phyloP scores from a whole-genome alignment of 1,139 yeast genomes.

The Debaryomyces sp. region DNA sequence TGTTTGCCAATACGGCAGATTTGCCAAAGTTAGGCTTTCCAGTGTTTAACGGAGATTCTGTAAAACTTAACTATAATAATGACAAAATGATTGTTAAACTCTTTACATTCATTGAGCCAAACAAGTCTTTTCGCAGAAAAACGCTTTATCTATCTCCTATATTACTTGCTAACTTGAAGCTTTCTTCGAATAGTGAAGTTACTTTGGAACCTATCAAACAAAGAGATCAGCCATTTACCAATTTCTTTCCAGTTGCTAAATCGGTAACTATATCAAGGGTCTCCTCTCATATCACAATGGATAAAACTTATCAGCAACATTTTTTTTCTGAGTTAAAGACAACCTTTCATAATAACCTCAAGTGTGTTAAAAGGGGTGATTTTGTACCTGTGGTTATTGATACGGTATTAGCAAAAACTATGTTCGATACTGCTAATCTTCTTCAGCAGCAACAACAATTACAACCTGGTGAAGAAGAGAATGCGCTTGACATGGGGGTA shows the following conservation, averaged over 20 bases:
- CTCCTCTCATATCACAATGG: conserved; percentile 72
- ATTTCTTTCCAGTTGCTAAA: conserved; percentile 40
- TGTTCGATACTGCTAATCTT: conserved; percentile 43
- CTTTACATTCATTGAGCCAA: conserved; percentile 69
- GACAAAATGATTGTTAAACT: conserved; percentile 44
- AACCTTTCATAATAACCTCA: conserved; percentile 57
- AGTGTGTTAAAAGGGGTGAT: conserved; percentile 66
- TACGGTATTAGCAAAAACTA: conserved; percentile 62
- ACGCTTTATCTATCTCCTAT: conserved; percentile 66
- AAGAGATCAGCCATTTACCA: conserved; percentile 21
- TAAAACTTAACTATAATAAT: conserved; percentile 33
- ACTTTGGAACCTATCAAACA: conserved; percentile 23
- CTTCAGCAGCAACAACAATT: conserved; percentile 16
- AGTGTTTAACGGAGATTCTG: conserved; percentile 70
- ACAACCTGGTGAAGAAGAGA: conserved; percentile 26
- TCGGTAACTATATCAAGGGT: conserved; percentile 64
- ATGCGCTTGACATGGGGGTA: conserved; percentile 32
- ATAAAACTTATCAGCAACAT: conserved; percentile 63
- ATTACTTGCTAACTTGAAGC: conserved; percentile 53
- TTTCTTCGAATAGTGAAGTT: conserved; percentile 33
- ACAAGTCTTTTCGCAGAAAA: conserved; percentile 37
- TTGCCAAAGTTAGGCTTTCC: conserved; percentile 58
- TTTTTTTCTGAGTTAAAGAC: conserved; percentile 65
- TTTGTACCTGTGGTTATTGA: conserved; percentile 79
- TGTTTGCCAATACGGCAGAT: conserved; percentile 54